phyloP scores from a whole-genome alignment of 371 early-diverging fungal genomes.

The Dinochytrium kinnereticum region DNA sequence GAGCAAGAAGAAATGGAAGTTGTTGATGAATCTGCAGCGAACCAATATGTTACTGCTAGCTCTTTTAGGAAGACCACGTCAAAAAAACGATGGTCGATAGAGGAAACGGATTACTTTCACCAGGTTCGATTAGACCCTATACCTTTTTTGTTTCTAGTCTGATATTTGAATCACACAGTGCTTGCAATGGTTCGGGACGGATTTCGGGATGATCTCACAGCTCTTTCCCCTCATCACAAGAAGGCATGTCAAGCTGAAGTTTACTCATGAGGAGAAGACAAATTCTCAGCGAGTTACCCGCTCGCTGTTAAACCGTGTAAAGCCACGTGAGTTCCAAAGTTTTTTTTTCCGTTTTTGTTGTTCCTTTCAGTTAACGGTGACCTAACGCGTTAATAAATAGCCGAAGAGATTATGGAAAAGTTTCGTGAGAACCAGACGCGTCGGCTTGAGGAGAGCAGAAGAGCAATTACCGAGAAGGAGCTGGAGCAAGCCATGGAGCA shows the following conservation, averaged over 20 bases:
- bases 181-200: slow-evolving; percentile 75
- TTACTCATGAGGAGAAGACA: slow-evolving; percentile 65
- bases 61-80: slow-evolving; percentile 50
- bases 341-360: background rate
- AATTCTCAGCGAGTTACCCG: slow-evolving; percentile 62
- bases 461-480: background rate
- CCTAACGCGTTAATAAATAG: background rate
- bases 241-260: slow-evolving; percentile 69
- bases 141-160: background rate
- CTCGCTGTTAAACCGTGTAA: slow-evolving; percentile 41
- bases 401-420: background rate
- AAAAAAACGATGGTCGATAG: slow-evolving; percentile 59
- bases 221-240: slow-evolving; percentile 66
- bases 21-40: slow-evolving; percentile 66
- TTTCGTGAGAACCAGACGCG: background rate
- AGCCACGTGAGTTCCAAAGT: slow-evolving; percentile 27
- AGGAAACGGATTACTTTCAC: slow-evolving; percentile 69
- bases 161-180: slow-evolving; percentile 56
- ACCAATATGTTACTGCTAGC: slow-evolving; percentile 59
- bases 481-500: too few relatives aligned
- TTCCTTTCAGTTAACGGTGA: background rate
- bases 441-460: background rate
- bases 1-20: slow-evolving; percentile 61
- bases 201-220: slow-evolving; percentile 70
- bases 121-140: too few relatives aligned